phyloP scores from a whole-genome alignment of 164 flowering plant genomes.

The Malania oleifera region DNA sequence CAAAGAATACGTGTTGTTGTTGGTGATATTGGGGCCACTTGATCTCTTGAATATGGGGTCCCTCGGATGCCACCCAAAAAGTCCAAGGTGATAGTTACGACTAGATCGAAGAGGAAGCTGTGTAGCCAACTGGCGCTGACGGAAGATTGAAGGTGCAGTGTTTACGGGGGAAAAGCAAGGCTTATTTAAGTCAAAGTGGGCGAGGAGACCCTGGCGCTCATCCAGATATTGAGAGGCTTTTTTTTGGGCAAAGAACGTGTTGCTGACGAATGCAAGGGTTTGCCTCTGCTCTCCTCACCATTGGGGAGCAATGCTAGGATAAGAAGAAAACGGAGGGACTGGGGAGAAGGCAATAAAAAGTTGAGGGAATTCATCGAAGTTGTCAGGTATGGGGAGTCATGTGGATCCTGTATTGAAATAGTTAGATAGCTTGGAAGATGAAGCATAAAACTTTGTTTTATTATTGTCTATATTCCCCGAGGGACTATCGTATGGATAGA shows the following conservation, averaged over 20 bases:
- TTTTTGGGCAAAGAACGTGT: background rate
- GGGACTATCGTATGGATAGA: background rate
- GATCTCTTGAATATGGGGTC: background rate
- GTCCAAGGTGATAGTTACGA: constrained; percentile 7
- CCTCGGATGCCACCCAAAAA: background rate
- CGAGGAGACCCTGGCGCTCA: background rate
- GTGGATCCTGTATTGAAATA: constrained; percentile 10
- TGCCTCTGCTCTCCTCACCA: background rate
- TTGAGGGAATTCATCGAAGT: background rate
- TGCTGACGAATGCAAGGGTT: background rate
- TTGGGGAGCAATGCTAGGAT: background rate
- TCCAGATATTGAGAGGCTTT: background rate
- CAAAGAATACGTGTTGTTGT: background rate
- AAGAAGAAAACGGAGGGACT: background rate
- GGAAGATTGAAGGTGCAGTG: constrained; percentile 2
- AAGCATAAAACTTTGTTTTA: background rate
- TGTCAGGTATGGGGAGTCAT: constrained; percentile 8
- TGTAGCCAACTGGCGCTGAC: constrained; percentile 3
- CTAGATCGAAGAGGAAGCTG: constrained; percentile 5
- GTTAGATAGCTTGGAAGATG: constrained; percentile 5
- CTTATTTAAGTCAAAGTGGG: constrained; percentile 2
- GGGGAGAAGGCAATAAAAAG: background rate
- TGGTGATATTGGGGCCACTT: constrained; percentile 9
- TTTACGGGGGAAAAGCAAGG: background rate
- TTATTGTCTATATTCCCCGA: constrained; percentile 13